Percentiles rank a stretch among this genome's conserved stretches.
phyloP scores from a whole-genome alignment of 2,329 filamentous ascomycete species.

The Didymella pinodella region DNA sequence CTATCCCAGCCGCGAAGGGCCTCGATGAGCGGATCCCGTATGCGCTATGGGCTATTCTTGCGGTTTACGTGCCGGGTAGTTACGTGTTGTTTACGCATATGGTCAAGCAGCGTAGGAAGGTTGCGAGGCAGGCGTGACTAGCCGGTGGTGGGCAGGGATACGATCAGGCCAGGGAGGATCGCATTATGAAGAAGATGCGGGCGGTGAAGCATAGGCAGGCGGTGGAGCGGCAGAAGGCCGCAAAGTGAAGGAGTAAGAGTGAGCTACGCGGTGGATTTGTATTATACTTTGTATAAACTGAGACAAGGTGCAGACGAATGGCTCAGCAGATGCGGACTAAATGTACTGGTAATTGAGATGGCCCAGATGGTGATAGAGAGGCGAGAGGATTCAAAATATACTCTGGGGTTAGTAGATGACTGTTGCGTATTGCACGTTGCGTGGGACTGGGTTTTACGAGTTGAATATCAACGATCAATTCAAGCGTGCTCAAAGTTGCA shows the following conservation, averaged over 20 bases:
- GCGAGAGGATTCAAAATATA: too few species aligned
- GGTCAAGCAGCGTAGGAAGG: conserved; percentile 87
- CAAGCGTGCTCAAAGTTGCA: too few species aligned
- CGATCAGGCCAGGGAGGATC: conserved; percentile 15
- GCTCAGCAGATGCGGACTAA: not conserved
- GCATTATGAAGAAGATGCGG: conserved; percentile 15
- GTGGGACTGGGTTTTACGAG: too few species aligned
- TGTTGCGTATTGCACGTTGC: too few species aligned
- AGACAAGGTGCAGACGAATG: not conserved
- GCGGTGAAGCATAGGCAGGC: conserved; percentile 6
- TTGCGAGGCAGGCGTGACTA: conserved; percentile 57
- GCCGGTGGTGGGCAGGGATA: conserved; percentile 11
- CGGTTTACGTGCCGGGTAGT: conserved; percentile 79
- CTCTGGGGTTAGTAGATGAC: too few species aligned
- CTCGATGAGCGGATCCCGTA: conserved; percentile 63
- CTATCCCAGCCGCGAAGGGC: conserved; percentile 67
- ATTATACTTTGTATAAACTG: not conserved
- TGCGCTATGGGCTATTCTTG: conserved; percentile 70
- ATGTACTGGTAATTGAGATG: not conserved
- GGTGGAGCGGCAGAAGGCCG: not conserved
- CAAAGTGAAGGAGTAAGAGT: not conserved
- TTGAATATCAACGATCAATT: too few species aligned
- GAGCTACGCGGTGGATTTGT: not conserved
- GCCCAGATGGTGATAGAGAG: too few species aligned
- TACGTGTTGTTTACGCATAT: conserved; percentile 94